Conservation (phyloP, 495 filamentous ascomycete genomes). For the Pyrenopolyporus hunteri region DNA sequence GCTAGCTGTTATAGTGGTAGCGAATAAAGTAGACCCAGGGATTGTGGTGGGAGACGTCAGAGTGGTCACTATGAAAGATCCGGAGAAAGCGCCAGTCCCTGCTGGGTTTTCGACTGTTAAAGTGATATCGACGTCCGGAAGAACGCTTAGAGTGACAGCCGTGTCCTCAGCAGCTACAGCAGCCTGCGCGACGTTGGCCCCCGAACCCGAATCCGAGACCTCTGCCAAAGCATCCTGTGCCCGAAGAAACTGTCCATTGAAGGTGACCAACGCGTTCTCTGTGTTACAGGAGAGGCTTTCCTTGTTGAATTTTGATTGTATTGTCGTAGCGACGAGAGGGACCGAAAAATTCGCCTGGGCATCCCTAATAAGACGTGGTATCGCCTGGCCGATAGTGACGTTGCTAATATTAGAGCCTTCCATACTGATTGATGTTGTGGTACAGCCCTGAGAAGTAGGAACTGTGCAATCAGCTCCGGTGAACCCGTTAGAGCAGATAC, state of each 20-base stretch:
- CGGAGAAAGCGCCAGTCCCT: constrained; percentile 28
- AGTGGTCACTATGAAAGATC: constrained; percentile 41
- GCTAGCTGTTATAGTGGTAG: constrained; percentile 32
- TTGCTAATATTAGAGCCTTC: constrained; percentile 59
- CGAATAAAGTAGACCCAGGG: constrained; percentile 32
- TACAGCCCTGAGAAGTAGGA: constrained; percentile 69
- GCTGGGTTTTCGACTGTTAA: constrained; percentile 26
- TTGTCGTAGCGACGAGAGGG: constrained; percentile 64
- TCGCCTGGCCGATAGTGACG: constrained; percentile 78
- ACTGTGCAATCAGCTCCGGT: constrained; percentile 76
- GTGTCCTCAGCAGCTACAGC: constrained; percentile 40
- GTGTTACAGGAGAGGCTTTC: constrained; percentile 75
- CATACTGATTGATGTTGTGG: constrained; percentile 63
- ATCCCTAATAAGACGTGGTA: constrained; percentile 72
- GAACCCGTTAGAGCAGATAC: constrained; percentile 86
- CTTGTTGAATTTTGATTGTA: constrained; percentile 78
- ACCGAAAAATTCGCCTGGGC: constrained; percentile 76
- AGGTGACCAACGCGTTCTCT: constrained; percentile 86
- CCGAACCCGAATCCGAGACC: constrained; percentile 12
- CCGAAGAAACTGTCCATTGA: constrained; percentile 61
- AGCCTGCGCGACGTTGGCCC: constrained; percentile 31
- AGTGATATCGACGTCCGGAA: constrained; percentile 34
- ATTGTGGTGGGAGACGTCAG: constrained; percentile 31
- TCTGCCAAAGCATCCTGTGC: constrained; percentile 37
- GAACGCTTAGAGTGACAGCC: constrained; percentile 45